Evolutionary conservation across 768 basidiomycete genomes (phyloP).

Genomic region (Kwoniella dejecticola): DNA sequence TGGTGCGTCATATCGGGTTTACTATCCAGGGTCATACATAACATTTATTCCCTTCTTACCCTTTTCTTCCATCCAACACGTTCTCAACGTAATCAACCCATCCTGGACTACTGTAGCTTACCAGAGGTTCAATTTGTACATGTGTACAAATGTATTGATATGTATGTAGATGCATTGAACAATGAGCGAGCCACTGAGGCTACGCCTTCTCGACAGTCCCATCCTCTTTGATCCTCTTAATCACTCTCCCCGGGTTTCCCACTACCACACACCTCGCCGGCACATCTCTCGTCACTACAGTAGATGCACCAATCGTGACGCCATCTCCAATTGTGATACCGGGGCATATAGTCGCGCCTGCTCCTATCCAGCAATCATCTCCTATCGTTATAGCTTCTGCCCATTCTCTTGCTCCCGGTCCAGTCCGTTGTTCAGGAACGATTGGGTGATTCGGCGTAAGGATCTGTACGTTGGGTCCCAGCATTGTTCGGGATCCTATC

Average conservation of each 20-base stretch:
- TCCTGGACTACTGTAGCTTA: no score
- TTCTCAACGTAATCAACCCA: no score
- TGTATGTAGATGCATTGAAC: no score
- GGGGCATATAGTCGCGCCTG: constrained; percentile 44
- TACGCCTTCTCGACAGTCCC: constrained; percentile 23
- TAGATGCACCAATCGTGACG: constrained; percentile 50
- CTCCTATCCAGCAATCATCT: constrained; percentile 57
- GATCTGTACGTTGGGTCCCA: constrained; percentile 52
- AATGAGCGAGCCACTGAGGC: no score
- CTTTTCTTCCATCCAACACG: no score
- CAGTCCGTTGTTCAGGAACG: constrained; percentile 49
- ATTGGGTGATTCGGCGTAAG: constrained; percentile 46
- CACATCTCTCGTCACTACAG: constrained; percentile 52
- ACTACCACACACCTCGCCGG: constrained; percentile 48
- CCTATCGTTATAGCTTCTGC: constrained; percentile 53
- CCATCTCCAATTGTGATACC: constrained; percentile 55
- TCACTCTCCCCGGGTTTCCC: constrained; percentile 54
- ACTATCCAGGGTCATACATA: no score
- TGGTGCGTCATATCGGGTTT: no score
- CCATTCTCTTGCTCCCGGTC: constrained; percentile 49
- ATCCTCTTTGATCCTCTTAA: constrained; percentile 50
- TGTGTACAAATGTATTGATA: no score
- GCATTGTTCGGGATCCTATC: constrained; percentile 51
- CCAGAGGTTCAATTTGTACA: no score
- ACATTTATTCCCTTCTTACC: no score